These are phyloP conservation scores for Trebouxia gelatinosa DNA, from an alignment of 163 green algal genomes.

Conservation along the genomic window DNA sequence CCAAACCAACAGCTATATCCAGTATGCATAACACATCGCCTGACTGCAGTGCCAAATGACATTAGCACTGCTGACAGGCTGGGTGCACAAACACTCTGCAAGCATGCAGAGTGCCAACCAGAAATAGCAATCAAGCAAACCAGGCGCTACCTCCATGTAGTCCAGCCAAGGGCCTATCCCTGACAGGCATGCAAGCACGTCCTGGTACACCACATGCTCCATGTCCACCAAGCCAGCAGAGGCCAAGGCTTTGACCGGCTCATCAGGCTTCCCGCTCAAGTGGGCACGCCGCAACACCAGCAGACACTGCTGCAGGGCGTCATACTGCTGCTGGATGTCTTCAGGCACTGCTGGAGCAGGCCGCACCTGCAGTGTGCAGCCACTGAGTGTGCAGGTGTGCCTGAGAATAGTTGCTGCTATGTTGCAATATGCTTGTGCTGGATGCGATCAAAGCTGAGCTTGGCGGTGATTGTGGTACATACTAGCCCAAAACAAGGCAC, in stretches of 20 bases:
- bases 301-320: constrained; percentile 10
- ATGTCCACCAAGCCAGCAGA: not conserved
- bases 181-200: too few species aligned
- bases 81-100: too few species aligned
- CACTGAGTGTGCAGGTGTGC: not conserved
- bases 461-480: not conserved
- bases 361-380: constrained; percentile 3
- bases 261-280: not conserved
- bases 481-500: not conserved
- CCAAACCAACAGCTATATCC: too few species aligned
- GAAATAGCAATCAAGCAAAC: not conserved
- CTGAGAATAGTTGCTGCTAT: not conserved
- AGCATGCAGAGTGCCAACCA: not conserved
- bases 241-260: constrained; percentile 26
- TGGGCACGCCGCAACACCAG: constrained; percentile 23
- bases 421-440: not conserved
- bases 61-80: too few species aligned
- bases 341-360: constrained; percentile 21
- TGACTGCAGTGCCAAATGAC: too few species aligned
- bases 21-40: too few species aligned
- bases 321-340: constrained; percentile 18
- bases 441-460: not conserved
- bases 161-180: constrained; percentile 7
- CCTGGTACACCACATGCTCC: constrained; percentile 2
- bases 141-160: constrained; percentile 16